phyloP scores from a whole-genome alignment of 2,329 filamentous ascomycete species.

The Microdochium paspali region DNA sequence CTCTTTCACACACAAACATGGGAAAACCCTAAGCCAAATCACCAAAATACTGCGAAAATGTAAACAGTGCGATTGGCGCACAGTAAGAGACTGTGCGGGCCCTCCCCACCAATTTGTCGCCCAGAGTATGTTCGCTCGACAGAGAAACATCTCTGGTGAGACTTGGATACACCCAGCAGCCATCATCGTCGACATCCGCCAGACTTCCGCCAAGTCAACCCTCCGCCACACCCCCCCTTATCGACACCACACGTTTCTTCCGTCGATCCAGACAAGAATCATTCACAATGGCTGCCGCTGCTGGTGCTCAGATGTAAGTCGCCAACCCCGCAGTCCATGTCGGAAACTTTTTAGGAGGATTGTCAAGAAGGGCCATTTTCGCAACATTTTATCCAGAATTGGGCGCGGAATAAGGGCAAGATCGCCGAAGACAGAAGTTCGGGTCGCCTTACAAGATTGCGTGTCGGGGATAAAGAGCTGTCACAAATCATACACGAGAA shows the following conservation, averaged over 20 bases:
- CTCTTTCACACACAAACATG: not conserved
- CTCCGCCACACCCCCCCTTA: slow-evolving; percentile 1
- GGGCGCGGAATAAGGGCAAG: too few species aligned
- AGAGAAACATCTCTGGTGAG: not conserved
- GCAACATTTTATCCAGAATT: too few species aligned
- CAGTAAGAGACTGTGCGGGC: not conserved
- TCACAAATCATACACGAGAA: too few species aligned
- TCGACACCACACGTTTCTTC: slow-evolving; percentile 21
- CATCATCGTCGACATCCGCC: slow-evolving; percentile 4
- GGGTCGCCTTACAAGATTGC: too few species aligned
- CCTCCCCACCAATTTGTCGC: not conserved
- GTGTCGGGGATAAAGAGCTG: too few species aligned
- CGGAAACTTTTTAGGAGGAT: not conserved
- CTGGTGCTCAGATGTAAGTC: slow-evolving; percentile 55
- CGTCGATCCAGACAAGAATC: slow-evolving; percentile 23
- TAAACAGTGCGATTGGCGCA: not conserved
- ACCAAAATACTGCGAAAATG: not conserved
- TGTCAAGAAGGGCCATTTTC: too few species aligned
- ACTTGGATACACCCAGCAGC: not conserved
- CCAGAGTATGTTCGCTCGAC: not conserved
- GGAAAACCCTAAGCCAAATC: not conserved
- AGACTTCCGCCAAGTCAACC: not conserved
- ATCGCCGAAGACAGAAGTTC: too few species aligned
- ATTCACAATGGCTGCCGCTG: slow-evolving; percentile 46
- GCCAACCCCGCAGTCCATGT: slow-evolving; percentile 2